Evolutionary conservation across 2,329 filamentous ascomycete species (phyloP), one percentile per base, ranked within the genome.

Genomic region (Didymella keratinophila): DNA sequence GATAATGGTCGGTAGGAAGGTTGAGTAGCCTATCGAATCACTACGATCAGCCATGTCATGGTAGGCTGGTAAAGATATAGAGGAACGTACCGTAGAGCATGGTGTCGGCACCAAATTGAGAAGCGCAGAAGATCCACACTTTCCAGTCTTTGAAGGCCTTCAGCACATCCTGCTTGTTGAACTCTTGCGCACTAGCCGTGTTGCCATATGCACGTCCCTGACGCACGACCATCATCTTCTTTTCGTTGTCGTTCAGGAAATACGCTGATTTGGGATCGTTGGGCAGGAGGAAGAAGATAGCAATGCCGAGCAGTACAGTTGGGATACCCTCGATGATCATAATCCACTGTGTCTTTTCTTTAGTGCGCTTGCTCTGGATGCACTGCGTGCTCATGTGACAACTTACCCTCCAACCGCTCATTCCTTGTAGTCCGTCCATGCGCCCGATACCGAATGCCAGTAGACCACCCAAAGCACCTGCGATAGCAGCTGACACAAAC

Each of bases 401-500:
- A 11, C 32, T 36, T 36, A 36, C 32, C 32, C 32, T 36, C 32
- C 32, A 36, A 16, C 32, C 32, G 16, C 32, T 36, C 32, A 36
- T 36, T 36, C 32, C 32, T 11, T 36, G 32, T 9, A 36, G 11
- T 8, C 32, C 32, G 16, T 36, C 32, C 32, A 36, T 36, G 16
- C 32, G 32, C 16, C 32, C 32, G n/a, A 36, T 36, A 16, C 32
- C 32, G 7, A 36, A 36, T n/a, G 32, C 32, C 16, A 36, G 32
- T 16, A 36, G 14, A n/a, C 32, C 90, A 6, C 90, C 90, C 25
- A 87, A 83, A 0, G 88, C 90, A 4, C 90, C 90, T 0, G 89
- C 88, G 4, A 91, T 79, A 2, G 90, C 89, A 1, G 89, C 85
- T 42, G 83, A 86, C 44, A 89, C 87, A 70, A 92, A 92, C 0